Evolutionary conservation across 331 rosid species (phyloP), one percentile per base, ranked within the genome.

Genomic region (Acacia concinna): DNA sequence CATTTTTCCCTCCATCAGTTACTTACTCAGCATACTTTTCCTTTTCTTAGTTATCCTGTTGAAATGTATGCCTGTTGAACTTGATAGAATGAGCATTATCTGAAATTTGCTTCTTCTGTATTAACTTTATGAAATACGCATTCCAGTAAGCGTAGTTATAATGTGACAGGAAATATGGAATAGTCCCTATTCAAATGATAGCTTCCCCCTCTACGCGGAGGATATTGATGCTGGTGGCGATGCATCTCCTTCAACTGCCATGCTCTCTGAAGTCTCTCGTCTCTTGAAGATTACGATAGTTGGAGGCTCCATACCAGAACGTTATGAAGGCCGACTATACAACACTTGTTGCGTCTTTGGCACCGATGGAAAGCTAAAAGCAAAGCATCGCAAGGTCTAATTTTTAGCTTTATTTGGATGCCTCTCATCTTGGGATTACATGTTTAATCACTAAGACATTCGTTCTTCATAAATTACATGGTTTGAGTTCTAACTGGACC

Each of bases 251-350:
- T 93, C 99, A 52, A 96, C 91, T 49, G 90, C 91, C 21, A 96
- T 96, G 99, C 91, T 96, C 0, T 89, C 99, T 14, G 89, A 93
- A 81, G 87, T 86, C 38, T 74, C 99, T 18, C 88, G 89, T 59
- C 83, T 85, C 49, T 71, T 96, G 69, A 93, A 87, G 46, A 85
- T 96, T 82, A 96, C 99, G 21, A 89, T 96, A 4, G 87, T 96
- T 41, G 99, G 99, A 21, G 98, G 99, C 56, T 93, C 98, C 20
- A 90, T 96, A 8, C 90, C 97, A 0, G 99, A 96, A 80, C 96
- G 97, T 15, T 88, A 92, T 2, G 96, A 91, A 15, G 96, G 84
- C 83, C 80, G 76, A 34, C 23, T 96, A 74, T 96, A 90, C 85
- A 96, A 96, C 71, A 78, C 99, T 63, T 96, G 96, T 38, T 96